Evolutionary conservation across 768 basidiomycete species (phyloP).

Genomic region (Cystofilobasidium capitatum): DNA sequence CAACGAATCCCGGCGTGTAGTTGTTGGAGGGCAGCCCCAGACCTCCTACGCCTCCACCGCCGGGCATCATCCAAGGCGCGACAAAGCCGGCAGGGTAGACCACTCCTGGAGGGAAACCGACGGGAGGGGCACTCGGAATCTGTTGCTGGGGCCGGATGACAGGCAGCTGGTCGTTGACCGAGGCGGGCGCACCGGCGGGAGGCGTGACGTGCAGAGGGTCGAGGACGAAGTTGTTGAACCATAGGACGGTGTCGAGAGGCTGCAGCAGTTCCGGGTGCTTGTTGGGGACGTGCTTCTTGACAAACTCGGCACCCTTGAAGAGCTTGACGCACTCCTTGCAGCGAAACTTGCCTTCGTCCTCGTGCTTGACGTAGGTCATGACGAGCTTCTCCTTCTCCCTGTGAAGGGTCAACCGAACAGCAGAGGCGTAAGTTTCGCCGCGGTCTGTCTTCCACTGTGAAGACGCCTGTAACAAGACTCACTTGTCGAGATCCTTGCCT

Average conservation of each 20-base stretch:
- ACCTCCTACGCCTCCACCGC: neutral
- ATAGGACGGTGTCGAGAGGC: slow-evolving; percentile 74
- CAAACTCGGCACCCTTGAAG: slow-evolving; percentile 93
- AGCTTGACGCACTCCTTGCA: slow-evolving; percentile 91
- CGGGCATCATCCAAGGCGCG: slow-evolving; percentile 21
- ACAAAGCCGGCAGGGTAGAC: slow-evolving; percentile 57
- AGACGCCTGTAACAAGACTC: slow-evolving; percentile 37
- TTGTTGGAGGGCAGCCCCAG: neutral
- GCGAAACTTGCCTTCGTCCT: slow-evolving; percentile 92
- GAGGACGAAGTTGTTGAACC: slow-evolving; percentile 91
- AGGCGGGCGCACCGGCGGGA: slow-evolving; percentile 33
- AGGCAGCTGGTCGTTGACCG: slow-evolving; percentile 35
- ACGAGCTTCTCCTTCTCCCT: slow-evolving; percentile 19
- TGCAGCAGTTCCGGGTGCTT: slow-evolving; percentile 77
- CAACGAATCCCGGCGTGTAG: slow-evolving; percentile 27
- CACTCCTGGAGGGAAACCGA: slow-evolving; percentile 58
- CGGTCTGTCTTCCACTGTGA: too few species aligned
- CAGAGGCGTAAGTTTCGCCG: slow-evolving; percentile 18
- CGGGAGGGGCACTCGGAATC: slow-evolving; percentile 35
- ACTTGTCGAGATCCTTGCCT: slow-evolving; percentile 86
- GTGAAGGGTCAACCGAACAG: neutral
- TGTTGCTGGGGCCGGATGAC: slow-evolving; percentile 47
- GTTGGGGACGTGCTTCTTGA: slow-evolving; percentile 92
- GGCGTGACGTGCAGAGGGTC: slow-evolving; percentile 74
- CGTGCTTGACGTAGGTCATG: slow-evolving; percentile 62